Percentiles rank a stretch among this genome's conserved stretches.
Evolutionary conservation across 1,284 basidiomycete genomes (phyloP).

Genomic region (Vanrija sp.): DNA sequence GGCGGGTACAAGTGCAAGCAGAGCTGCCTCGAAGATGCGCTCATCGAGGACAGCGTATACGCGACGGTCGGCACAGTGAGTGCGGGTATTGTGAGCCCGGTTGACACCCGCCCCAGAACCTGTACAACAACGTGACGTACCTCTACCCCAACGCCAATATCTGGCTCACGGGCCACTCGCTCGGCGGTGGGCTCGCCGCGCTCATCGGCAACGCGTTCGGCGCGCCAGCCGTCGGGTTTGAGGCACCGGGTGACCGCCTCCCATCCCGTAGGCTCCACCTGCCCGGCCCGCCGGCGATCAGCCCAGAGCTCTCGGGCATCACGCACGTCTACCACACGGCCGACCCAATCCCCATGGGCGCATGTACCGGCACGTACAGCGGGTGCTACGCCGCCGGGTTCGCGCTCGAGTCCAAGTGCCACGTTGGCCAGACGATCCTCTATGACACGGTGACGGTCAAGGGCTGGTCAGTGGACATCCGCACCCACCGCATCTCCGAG

Average conservation of each 20-base stretch:
- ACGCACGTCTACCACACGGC: conserved; percentile 59
- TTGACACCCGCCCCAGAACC: conserved; percentile 59
- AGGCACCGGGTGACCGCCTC: conserved; percentile 84
- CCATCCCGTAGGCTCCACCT: conserved; percentile 83
- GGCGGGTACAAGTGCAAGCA: conserved; percentile 79
- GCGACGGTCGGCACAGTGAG: conserved; percentile 56
- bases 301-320: conserved; percentile 45
- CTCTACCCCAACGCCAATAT: conserved; percentile 90
- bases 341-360: conserved; percentile 51
- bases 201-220: conserved; percentile 88
- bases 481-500: conserved; percentile 70
- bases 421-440: conserved; percentile 74
- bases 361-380: conserved; percentile 50
- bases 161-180: conserved; percentile 88
- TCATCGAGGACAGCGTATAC: conserved; percentile 82
- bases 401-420: conserved; percentile 57
- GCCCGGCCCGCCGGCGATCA: conserved; percentile 57
- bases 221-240: conserved; percentile 82
- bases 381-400: conserved; percentile 50
- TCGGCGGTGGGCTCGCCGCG: conserved; percentile 83
- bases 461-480: conserved; percentile 75
- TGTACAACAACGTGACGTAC: conserved; percentile 90
- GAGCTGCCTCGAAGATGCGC: conserved; percentile 71
- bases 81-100: conserved; percentile 47
- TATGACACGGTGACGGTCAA: conserved; percentile 83